Percentiles rank a stretch among this genome's conserved stretches.
phyloP scores from a whole-genome alignment of 2,329 filamentous ascomycete genomes.

The Claviceps monticola region DNA sequence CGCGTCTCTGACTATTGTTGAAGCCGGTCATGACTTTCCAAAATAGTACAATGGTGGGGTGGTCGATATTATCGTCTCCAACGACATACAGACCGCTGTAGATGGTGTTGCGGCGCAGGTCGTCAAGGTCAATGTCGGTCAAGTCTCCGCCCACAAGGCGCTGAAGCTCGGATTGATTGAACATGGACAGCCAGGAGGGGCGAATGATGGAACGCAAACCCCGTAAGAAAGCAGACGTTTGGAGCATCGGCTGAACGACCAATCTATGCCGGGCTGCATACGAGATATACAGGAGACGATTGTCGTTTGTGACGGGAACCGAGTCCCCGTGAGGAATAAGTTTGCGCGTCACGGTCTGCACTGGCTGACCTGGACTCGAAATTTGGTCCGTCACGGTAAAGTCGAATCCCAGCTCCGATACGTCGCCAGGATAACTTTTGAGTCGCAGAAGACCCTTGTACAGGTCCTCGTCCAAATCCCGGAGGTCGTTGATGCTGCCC shows the following conservation, averaged over 20 bases:
- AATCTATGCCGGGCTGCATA: slow-evolving; percentile 81
- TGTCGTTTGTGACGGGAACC: slow-evolving; percentile 74
- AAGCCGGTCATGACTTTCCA: slow-evolving; percentile 78
- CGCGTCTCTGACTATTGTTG: slow-evolving; percentile 61
- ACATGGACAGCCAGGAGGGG: slow-evolving; percentile 92
- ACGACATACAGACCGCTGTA: slow-evolving; percentile 83
- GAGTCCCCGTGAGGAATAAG: slow-evolving; percentile 66
- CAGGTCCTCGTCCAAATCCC: slow-evolving; percentile 78
- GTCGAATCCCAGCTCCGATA: slow-evolving; percentile 58
- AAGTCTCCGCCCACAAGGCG: slow-evolving; percentile 83
- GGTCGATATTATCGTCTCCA: slow-evolving; percentile 78
- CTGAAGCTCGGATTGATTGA: slow-evolving; percentile 91
- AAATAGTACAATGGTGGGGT: slow-evolving; percentile 74
- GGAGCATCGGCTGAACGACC: slow-evolving; percentile 61
- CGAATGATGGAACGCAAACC: slow-evolving; percentile 81
- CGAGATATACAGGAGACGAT: slow-evolving; percentile 86
- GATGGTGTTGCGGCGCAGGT: slow-evolving; percentile 68
- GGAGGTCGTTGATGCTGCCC: slow-evolving; percentile 86
- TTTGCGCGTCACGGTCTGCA: slow-evolving; percentile 56
- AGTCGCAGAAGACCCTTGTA: slow-evolving; percentile 74
- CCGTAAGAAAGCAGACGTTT: slow-evolving; percentile 76
- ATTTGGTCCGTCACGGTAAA: slow-evolving; percentile 74
- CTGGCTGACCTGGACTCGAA: slow-evolving; percentile 29
- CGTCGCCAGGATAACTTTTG: slow-evolving; percentile 74
- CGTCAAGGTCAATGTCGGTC: slow-evolving; percentile 72